phyloP scores from a whole-genome alignment of 306 rosid genomes.

The Acacia melanoxylon region DNA sequence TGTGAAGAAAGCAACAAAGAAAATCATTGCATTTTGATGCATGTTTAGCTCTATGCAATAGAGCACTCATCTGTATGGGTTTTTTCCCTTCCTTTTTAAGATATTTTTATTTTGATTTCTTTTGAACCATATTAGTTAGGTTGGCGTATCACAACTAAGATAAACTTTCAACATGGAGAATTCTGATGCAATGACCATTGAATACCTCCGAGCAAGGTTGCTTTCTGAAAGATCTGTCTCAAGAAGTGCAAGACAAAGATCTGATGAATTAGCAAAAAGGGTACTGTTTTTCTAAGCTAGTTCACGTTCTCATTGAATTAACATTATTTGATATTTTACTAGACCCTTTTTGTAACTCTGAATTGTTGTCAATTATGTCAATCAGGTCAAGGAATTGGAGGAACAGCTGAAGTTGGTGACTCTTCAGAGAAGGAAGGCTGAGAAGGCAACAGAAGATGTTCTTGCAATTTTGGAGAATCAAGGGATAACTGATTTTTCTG shows the following conservation, averaged over 20 bases:
- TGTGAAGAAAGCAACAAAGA: not conserved
- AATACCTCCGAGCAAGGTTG: slow-evolving; percentile 83
- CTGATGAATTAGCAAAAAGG: slow-evolving; percentile 72
- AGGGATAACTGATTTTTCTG: slow-evolving; percentile 73
- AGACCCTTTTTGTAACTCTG: slow-evolving; percentile 18
- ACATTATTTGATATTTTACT: slow-evolving; percentile 17
- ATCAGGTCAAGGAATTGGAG: slow-evolving; percentile 82
- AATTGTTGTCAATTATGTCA: not conserved
- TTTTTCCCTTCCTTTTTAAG: not conserved
- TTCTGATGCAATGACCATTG: slow-evolving; percentile 74
- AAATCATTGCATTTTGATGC: not conserved
- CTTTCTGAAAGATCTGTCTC: slow-evolving; percentile 90
- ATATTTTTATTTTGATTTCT: slow-evolving; percentile 1
- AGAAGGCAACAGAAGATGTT: slow-evolving; percentile 89
- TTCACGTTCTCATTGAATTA: slow-evolving; percentile 25
- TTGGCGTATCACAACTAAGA: slow-evolving; percentile 35
- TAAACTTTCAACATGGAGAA: slow-evolving; percentile 57
- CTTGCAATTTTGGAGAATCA: slow-evolving; percentile 85
- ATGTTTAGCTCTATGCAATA: not conserved
- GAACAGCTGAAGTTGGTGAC: slow-evolving; percentile 72
- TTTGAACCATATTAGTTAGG: slow-evolving; percentile 32
- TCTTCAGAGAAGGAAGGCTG: slow-evolving; percentile 85
- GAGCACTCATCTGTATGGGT: not conserved
- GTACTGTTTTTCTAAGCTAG: slow-evolving; percentile 43
- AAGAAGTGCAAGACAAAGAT: slow-evolving; percentile 82